phyloP scores from a whole-genome alignment of 192 early-diverging fungal species.

The Coemansia sp. region DNA sequence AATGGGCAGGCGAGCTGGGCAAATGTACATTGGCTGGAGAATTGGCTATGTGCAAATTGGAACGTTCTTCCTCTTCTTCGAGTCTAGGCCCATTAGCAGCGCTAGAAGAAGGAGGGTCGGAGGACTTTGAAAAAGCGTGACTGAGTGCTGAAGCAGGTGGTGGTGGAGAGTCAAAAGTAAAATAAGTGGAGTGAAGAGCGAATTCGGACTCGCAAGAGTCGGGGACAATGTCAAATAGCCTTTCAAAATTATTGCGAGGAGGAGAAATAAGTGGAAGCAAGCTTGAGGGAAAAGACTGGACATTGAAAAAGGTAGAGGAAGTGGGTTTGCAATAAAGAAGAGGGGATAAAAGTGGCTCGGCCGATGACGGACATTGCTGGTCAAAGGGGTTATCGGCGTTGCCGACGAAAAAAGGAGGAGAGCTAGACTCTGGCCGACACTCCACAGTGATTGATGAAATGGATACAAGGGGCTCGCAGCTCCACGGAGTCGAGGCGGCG shows the following conservation, averaged over 20 bases:
- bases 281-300: slow-evolving; percentile 27
- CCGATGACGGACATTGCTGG: not conserved
- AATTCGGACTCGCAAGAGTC: slow-evolving; percentile 6
- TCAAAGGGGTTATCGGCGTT: slow-evolving; percentile 1
- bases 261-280: slow-evolving; percentile 7
- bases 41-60: not conserved
- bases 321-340: slow-evolving; percentile 26
- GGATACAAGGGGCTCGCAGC: slow-evolving; percentile 43
- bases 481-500: slow-evolving; percentile 2
- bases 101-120: not conserved
- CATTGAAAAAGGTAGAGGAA: slow-evolving; percentile 31
- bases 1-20: not conserved
- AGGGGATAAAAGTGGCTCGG: slow-evolving; percentile 9
- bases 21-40: slow-evolving; percentile 11
- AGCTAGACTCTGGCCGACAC: slow-evolving; percentile 25
- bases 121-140: not conserved
- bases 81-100: not conserved
- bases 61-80: not conserved
- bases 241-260: slow-evolving; percentile 36
- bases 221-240: slow-evolving; percentile 30
- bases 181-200: slow-evolving; percentile 8
- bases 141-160: slow-evolving; percentile 16
- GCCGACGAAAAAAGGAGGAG: not conserved
- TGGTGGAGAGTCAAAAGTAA: slow-evolving; percentile 14
- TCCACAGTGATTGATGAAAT: slow-evolving; percentile 35